A percentile compares a stretch with the other conserved stretches of the same genome.
Evolutionary conservation across 331 rosid genomes (phyloP).

Genomic region (Cydonia oblonga): DNA sequence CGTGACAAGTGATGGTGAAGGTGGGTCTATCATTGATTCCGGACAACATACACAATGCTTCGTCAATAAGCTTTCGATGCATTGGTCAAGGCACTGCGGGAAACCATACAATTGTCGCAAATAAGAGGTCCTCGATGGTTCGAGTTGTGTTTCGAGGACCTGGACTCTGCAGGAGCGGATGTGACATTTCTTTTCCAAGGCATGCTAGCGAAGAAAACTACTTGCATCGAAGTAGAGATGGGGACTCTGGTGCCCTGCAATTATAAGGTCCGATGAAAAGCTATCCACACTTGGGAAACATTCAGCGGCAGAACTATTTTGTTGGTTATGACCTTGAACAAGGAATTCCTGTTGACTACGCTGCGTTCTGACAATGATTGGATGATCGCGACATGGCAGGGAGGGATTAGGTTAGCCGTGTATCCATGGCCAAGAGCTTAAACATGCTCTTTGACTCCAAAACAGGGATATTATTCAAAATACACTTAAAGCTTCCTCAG

Average conservation of each 20-base stretch:
- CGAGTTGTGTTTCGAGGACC: slow-evolving; percentile 13
- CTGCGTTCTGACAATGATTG: background rate
- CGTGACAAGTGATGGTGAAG: background rate
- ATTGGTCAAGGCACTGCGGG: background rate
- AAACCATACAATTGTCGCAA: background rate
- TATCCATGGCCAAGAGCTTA: background rate
- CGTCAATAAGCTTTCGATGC: background rate
- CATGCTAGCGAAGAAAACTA: slow-evolving; percentile 1
- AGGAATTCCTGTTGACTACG: slow-evolving; percentile 13
- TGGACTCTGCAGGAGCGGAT: slow-evolving; percentile 2
- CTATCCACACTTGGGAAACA: slow-evolving; percentile 10
- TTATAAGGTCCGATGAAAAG: background rate
- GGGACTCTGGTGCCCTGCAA: slow-evolving; percentile 8
- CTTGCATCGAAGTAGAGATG: background rate
- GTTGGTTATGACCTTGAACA: slow-evolving; percentile 20
- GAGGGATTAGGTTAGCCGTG: background rate
- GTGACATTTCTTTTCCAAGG: background rate
- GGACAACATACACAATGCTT: slow-evolving; percentile 12
- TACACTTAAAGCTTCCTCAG: background rate
- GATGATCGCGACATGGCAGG: background rate
- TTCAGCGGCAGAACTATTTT: slow-evolving; percentile 11
- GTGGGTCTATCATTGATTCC: slow-evolving; percentile 12
- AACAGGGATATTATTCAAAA: background rate
- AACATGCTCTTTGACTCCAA: background rate
- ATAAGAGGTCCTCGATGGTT: background rate